Base-by-base conservation (phyloP, 129 eudicot genomes). In the Artemisia tridentata region DNA sequence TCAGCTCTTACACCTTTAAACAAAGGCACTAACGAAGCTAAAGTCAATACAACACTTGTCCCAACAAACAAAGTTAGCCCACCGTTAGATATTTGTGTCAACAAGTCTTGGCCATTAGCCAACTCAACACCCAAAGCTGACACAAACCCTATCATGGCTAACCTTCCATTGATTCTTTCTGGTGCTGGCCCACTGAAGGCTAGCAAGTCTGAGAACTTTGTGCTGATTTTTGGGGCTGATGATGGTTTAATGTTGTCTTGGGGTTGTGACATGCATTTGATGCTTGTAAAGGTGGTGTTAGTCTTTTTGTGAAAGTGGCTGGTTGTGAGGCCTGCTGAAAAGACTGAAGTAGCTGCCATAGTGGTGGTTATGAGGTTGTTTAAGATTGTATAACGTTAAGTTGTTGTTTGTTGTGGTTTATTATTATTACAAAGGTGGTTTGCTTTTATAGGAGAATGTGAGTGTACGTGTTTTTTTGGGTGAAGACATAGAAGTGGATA, bases 171-270 rank as follows among this genome's bases (percentile, higher is more conserved):
- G 78, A 91, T 91, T 70, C 92, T 80, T 74, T 91, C 97, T 12
- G 97, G 97, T 47, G 83, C 96, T 0, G 97, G 96, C 12, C 97
- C 97, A 23, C 96, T 72, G 84, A 91, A 91, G 7, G 96, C 90
- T 7, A 91, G 52, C 9, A 91, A 67, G 68, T 91, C 96, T 3
- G 60, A 50, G 21, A 91, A 84, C 3, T 76, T 79, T 0, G 96
- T 86, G 71, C 90, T 91, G 21, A 38, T 2, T 38, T 38, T 38
- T 1, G 45, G 45, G 10, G 45, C 45, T 38, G 45, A 1, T 38
- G 45, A 38, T 8, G 45, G 11, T 8, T 38, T 38, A 8, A 38
- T 38, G 45, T 38, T 8, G 9, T 38, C 45, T 38, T 38, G 45
- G 0, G 45, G 45, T 38, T 38, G 45, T 38, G 45, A 38, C 45